A percentile compares a stretch with the other conserved stretches of the same genome.
These are phyloP conservation scores for Baeospora myosura DNA, from an alignment of 1,284 basidiomycete genomes.

Conservation along the genomic window DNA sequence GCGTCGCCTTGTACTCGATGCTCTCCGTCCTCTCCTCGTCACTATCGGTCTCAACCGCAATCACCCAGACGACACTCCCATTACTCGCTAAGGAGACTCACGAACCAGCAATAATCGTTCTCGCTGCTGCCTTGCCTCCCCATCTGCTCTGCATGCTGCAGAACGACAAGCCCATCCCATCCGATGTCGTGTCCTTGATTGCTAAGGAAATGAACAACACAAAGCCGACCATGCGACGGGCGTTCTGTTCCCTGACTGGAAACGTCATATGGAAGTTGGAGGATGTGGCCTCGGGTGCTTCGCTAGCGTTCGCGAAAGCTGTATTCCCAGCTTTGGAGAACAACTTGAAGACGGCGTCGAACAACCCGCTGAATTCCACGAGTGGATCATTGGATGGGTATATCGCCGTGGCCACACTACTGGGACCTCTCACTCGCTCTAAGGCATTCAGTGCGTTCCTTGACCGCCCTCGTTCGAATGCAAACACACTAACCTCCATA, in stretches of 20 bases:
- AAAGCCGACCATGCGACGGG: conserved; percentile 47
- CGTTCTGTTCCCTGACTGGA: conserved; percentile 48
- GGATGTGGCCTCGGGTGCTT: conserved; percentile 28
- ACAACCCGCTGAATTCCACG: conserved; percentile 49
- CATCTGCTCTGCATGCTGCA: conserved; percentile 56
- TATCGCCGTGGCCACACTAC: conserved; percentile 61
- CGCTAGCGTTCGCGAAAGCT: conserved; percentile 41
- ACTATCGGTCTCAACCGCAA: conserved; percentile 38
- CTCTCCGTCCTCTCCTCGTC: conserved; percentile 50
- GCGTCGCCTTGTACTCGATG: conserved; percentile 77
- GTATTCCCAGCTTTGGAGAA: conserved; percentile 60
- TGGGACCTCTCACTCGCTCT: conserved; percentile 52
- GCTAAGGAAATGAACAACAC: conserved; percentile 59
- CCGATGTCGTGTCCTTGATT: conserved; percentile 42
- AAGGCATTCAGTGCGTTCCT: conserved; percentile 43
- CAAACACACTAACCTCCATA: conserved; percentile 6
- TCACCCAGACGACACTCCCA: conserved; percentile 49
- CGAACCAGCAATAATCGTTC: conserved; percentile 52
- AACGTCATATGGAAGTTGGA: conserved; percentile 35
- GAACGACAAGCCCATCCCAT: conserved; percentile 32
- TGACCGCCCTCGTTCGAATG: conserved; percentile 2
- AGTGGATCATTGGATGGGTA: conserved; percentile 80
- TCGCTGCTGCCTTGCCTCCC: conserved; percentile 46
- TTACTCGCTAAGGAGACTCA: conserved; percentile 76
- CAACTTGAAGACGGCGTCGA: conserved; percentile 58